A percentile compares a stretch with the other conserved stretches of the same genome.
phyloP scores from a whole-genome alignment of 1,284 basidiomycete genomes.

The Crucibulum cyathiforme region DNA sequence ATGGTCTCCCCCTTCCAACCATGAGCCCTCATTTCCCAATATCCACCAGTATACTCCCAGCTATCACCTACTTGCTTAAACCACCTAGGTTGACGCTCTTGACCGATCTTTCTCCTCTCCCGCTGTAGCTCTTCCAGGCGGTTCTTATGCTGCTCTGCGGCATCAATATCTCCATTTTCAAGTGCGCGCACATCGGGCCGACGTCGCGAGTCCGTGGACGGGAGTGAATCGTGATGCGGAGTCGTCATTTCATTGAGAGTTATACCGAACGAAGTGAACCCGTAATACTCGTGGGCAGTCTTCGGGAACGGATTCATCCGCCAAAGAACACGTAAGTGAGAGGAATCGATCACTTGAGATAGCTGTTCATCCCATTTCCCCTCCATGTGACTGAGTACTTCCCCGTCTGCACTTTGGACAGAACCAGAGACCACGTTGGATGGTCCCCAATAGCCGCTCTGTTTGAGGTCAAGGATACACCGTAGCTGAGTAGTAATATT shows the following conservation, averaged over 20 bases:
- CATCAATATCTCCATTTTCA: conserved; percentile 80
- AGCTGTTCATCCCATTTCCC: conserved; percentile 87
- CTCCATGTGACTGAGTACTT: conserved; percentile 65
- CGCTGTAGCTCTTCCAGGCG: conserved; percentile 78
- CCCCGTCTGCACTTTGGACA: conserved; percentile 61
- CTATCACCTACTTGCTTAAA: conserved; percentile 75
- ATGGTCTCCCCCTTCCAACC: conserved; percentile 63
- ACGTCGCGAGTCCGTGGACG: conserved; percentile 85
- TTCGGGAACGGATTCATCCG: conserved; percentile 76
- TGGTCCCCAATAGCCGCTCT: conserved; percentile 82
- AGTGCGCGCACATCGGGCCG: conserved; percentile 88
- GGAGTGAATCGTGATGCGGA: conserved; percentile 72
- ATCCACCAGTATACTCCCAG: conserved; percentile 80
- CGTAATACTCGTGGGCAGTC: conserved; percentile 77
- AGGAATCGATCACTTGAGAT: conserved; percentile 67
- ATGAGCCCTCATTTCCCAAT: conserved; percentile 76
- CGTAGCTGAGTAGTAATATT: conserved; percentile 61
- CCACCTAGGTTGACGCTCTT: conserved; percentile 70
- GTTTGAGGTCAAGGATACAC: conserved; percentile 84
- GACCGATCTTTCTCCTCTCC: conserved; percentile 64
- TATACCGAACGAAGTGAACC: conserved; percentile 81
- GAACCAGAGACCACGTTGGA: conserved; percentile 75
- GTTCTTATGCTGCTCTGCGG: conserved; percentile 79
- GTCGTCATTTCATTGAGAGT: conserved; percentile 83
- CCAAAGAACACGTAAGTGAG: conserved; percentile 80